Conservation (phyloP, 495 filamentous ascomycete species). For the Copromyces sp. region DNA sequence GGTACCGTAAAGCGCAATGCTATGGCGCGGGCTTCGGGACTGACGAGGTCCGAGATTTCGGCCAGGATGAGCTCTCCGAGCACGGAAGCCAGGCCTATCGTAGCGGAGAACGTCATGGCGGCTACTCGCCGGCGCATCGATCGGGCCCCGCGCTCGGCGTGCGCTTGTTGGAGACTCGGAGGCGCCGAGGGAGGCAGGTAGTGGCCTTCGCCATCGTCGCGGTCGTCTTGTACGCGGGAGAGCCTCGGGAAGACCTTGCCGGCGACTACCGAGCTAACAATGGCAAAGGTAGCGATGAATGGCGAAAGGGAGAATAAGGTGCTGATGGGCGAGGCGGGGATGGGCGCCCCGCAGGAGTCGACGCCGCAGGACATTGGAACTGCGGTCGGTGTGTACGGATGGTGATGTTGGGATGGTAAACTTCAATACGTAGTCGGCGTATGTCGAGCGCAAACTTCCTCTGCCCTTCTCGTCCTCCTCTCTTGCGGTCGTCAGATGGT, state of each 20-base stretch:
- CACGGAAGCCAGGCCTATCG: slow-evolving; percentile 61
- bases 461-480: background rate
- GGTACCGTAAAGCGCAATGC: slow-evolving; percentile 56
- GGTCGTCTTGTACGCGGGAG: slow-evolving; percentile 37
- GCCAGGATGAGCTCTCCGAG: slow-evolving; percentile 67
- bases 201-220: slow-evolving; percentile 38
- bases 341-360: slow-evolving; percentile 22
- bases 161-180: slow-evolving; percentile 34
- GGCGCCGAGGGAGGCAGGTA: slow-evolving; percentile 44
- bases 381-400: background rate
- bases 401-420: background rate
- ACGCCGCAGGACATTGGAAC: slow-evolving; percentile 18
- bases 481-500: background rate
- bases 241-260: slow-evolving; percentile 56
- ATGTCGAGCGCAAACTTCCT: background rate
- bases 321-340: slow-evolving; percentile 17
- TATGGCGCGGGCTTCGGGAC: slow-evolving; percentile 47
- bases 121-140: slow-evolving; percentile 42
- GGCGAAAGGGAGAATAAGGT: slow-evolving; percentile 30
- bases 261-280: slow-evolving; percentile 45
- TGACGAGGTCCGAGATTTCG: slow-evolving; percentile 64
- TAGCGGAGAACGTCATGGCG: slow-evolving; percentile 56
- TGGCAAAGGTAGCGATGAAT: slow-evolving; percentile 50
- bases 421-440: background rate
- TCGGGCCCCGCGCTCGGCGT: slow-evolving; percentile 38